phyloP scores from a whole-genome alignment of 2,329 filamentous ascomycete genomes.

The Penicillium sp. region DNA sequence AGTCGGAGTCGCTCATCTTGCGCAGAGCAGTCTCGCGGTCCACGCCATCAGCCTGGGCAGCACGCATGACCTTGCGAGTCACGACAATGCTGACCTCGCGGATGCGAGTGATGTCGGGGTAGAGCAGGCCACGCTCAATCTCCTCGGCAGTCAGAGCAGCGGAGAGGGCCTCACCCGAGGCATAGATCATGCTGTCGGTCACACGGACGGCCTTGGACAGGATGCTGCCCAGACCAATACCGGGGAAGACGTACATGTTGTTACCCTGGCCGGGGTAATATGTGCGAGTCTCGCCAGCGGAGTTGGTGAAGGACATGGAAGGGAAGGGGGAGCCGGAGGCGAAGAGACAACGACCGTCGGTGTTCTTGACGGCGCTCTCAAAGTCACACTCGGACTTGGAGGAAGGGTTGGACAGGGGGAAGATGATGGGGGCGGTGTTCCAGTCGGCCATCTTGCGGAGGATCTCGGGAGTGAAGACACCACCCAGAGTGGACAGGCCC shows the following conservation, averaged over 20 bases:
- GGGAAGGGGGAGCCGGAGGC: constrained; percentile 94
- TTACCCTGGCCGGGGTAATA: constrained; percentile 79
- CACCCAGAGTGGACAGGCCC: constrained; percentile 90
- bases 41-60: constrained; percentile 79
- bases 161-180: constrained; percentile 78
- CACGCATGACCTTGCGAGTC: constrained; percentile 89
- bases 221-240: constrained; percentile 90
- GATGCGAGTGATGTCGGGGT: constrained; percentile 88
- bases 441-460: constrained; percentile 63
- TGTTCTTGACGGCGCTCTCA: constrained; percentile 88
- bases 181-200: constrained; percentile 97
- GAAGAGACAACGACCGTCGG: constrained; percentile 87
- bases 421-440: constrained; percentile 84
- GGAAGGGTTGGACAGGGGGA: constrained; percentile 94
- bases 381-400: constrained; percentile 98
- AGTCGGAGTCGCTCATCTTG: constrained; percentile 43
- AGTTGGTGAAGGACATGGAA: constrained; percentile 65
- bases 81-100: constrained; percentile 85
- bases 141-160: constrained; percentile 79
- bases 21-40: constrained; percentile 50
- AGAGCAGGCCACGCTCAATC: constrained; percentile 79
- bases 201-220: constrained; percentile 82
- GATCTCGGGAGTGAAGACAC: constrained; percentile 87
- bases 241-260: constrained; percentile 93
- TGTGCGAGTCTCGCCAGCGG: constrained; percentile 60